These are phyloP conservation scores for Sugiyamaella boreocaroliniensis DNA, from an alignment of 805 yeast species.

Conservation along the genomic window DNA sequence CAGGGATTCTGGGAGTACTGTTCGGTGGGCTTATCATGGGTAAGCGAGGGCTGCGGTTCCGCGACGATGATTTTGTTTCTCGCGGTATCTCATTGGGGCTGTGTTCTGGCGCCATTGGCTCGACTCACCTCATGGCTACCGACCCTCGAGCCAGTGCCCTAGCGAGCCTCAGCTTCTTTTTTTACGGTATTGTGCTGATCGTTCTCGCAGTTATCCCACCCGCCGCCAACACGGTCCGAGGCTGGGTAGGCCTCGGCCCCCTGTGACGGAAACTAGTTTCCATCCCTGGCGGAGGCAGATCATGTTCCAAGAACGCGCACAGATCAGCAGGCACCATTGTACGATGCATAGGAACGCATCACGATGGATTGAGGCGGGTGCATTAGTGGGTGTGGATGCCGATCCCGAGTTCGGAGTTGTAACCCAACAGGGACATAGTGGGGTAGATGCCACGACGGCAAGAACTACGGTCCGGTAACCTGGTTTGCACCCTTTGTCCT, in stretches of 20 bases:
- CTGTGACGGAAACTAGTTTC: background rate
- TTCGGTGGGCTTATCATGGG: conserved; percentile 51
- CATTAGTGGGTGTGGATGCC: background rate
- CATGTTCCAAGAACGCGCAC: background rate
- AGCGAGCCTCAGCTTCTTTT: conserved; percentile 61
- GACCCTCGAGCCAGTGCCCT: conserved; percentile 80
- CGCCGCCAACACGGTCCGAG: conserved; percentile 41
- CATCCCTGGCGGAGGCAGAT: background rate
- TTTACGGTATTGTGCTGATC: conserved; percentile 70
- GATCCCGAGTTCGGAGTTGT: background rate
- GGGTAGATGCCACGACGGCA: too few species aligned
- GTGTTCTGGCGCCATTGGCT: conserved; percentile 77
- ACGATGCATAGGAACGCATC: background rate
- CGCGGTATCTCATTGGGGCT: conserved; percentile 72
- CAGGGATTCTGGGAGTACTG: conserved; percentile 71
- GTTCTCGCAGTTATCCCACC: conserved; percentile 57
- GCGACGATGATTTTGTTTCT: conserved; percentile 61
- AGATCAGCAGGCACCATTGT: background rate
- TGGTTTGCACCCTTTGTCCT: too few species aligned
- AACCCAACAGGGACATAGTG: too few species aligned
- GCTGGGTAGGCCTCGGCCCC: conserved; percentile 15
- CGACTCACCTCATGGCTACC: conserved; percentile 60
- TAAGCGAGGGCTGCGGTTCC: conserved; percentile 40
- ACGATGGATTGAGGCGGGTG: background rate
- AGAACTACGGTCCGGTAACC: too few species aligned